Evolutionary conservation across 1,284 basidiomycete species (phyloP).

Genomic region (Xanthoconium separans): DNA sequence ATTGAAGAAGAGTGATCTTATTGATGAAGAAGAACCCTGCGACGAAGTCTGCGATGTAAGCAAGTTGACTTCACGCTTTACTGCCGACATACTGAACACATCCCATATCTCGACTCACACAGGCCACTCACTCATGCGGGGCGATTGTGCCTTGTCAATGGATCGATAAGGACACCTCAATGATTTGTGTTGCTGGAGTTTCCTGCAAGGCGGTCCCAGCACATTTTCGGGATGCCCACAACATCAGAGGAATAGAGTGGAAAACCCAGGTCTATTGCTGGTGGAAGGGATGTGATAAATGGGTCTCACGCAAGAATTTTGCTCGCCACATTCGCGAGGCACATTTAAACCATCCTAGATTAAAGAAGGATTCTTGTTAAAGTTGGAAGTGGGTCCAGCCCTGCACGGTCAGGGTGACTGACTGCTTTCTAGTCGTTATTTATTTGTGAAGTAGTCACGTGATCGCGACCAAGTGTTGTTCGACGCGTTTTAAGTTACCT

Average conservation of each 20-base stretch:
- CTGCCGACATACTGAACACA: neutral
- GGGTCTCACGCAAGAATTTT: neutral
- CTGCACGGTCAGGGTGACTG: neutral
- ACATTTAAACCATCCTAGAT: conserved; percentile 11
- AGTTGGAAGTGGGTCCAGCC: neutral
- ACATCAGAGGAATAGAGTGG: neutral
- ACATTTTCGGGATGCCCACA: neutral
- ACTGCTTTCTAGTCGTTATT: too few species aligned
- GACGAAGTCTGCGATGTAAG: neutral
- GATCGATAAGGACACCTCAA: neutral
- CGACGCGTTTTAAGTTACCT: neutral
- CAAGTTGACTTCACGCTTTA: too few species aligned
- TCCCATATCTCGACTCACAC: neutral
- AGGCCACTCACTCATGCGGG: conserved; percentile 5
- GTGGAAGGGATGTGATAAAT: conserved; percentile 1
- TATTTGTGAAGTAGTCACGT: conserved; percentile 13
- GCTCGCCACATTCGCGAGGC: neutral
- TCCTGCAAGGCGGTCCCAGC: neutral
- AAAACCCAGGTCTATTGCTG: accelerated
- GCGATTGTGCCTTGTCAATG: neutral
- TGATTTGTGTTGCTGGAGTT: neutral
- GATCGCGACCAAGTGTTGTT: conserved; percentile 7
- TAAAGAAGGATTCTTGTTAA: neutral
- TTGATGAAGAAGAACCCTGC: neutral
- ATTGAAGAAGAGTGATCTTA: neutral